Percentiles rank a stretch among this genome's conserved stretches.
Conservation (phyloP, 2,329 filamentous ascomycete species). For the Curvularia hawaiiensis region DNA sequence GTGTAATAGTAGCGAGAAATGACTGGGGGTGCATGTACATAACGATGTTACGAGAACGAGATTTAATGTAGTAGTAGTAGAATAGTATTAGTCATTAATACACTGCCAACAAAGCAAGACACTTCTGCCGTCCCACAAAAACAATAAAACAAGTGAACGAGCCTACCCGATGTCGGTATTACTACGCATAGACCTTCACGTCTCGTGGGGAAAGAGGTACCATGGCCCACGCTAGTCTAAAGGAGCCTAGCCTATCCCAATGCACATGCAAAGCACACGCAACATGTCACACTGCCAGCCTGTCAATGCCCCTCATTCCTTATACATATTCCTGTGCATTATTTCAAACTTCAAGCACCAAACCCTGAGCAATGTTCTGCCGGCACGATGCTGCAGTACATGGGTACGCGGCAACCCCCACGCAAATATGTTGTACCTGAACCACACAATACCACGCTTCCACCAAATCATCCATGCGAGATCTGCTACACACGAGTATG, state of each 20-base stretch:
- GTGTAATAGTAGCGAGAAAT: background rate
- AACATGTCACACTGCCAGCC: background rate
- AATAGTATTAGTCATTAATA: background rate
- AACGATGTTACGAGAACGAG: slow-evolving; percentile 9
- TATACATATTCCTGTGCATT: background rate
- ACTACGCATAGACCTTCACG: background rate
- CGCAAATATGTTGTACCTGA: slow-evolving; percentile 10
- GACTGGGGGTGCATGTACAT: background rate
- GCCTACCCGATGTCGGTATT: background rate
- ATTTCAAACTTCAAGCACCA: background rate
- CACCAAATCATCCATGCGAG: background rate
- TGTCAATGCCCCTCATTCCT: background rate
- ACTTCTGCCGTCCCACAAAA: background rate
- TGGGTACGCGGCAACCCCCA: slow-evolving; percentile 8
- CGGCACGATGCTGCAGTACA: slow-evolving; percentile 11
- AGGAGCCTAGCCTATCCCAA: background rate
- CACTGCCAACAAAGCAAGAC: background rate
- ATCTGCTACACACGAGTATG: background rate
- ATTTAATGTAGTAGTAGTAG: slow-evolving; percentile 1
- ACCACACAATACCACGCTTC: background rate
- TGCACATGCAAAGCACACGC: background rate
- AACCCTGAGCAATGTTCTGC: background rate
- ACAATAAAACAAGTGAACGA: background rate
- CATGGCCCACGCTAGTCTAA: background rate
- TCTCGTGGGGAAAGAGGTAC: background rate